Evolutionary conservation across 2,329 filamentous ascomycete species (phyloP), one percentile per base, ranked within the genome.

Genomic region (Ophiostoma novo-ulmi): DNA sequence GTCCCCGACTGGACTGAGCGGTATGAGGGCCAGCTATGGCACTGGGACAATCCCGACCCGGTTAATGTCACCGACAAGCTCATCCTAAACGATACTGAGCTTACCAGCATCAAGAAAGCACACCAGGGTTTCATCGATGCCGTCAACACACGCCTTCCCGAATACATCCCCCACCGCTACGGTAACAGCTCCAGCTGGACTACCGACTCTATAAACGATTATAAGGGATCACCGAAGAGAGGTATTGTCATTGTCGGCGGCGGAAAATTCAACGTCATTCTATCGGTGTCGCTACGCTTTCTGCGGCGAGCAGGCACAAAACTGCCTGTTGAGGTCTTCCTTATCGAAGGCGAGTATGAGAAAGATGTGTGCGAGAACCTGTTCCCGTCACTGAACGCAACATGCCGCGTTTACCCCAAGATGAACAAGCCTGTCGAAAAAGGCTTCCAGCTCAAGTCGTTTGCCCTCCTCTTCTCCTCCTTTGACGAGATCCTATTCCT

Each of bases 401-500:
- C 75, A 61, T 81, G 80, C 70, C 74, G 80, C 35, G 74, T 77
- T 38, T 73, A 79, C 61, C 73, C 75, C 76, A 26, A 70, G 77
- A 39, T 76, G 74, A 36, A 71, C 52, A 68, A 70, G 65, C 52
- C 39, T 0, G 1, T 11, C 3, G n/a, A 20, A 3, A n/a, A 81
- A 70, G 79, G 83, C 58, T 87, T 82, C 75, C 85, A 88, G 75
- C 84, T 84, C 78, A 88, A 88, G 75, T 80, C 84, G 44, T 83
- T 87, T 73, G 81, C 85, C 2, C 81, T 88, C 20, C 79, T 88
- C 2, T 85, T 87, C 73, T 87, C 86, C 0, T 83, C 85, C 3
- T 88, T 88, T 73, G 83, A 88, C 75, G 81, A 87, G 69, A 81
- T 87, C 6, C 79, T 88, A 20, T 86, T 85, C 76, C 82, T 88